These are phyloP conservation scores for Geotrichum aggregatum DNA, from an alignment of 1,139 yeast species.

Conservation along the genomic window DNA sequence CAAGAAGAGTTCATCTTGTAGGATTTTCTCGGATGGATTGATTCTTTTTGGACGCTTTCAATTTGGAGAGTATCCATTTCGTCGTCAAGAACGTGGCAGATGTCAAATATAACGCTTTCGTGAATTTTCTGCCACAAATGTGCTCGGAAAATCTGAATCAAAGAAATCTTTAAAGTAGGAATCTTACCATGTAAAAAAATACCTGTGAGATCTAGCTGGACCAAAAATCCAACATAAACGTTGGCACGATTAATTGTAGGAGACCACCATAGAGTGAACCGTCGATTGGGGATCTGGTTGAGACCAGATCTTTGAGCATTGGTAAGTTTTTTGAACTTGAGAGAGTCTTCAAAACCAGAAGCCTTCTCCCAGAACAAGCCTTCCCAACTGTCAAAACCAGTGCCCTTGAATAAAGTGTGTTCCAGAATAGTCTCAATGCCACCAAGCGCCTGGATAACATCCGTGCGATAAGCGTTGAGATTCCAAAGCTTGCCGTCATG, in stretches of 20 bases:
- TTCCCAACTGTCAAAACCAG: constrained; percentile 98
- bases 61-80: constrained; percentile 80
- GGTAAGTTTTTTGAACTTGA: constrained; percentile 89
- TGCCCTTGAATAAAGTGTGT: constrained; percentile 91
- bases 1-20: constrained; percentile 95
- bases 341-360: constrained; percentile 92
- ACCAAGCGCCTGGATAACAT: constrained; percentile 94
- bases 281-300: constrained; percentile 94
- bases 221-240: constrained; percentile 95
- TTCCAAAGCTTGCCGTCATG: constrained; percentile 98
- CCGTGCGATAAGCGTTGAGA: constrained; percentile 85
- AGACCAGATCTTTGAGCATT: constrained; percentile 97
- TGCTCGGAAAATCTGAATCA: constrained; percentile 94
- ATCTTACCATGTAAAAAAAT: constrained; percentile 96
- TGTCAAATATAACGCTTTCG: constrained; percentile 88
- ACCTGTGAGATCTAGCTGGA: constrained; percentile 93
- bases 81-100: constrained; percentile 86
- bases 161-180: constrained; percentile 91
- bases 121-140: constrained; percentile 99
- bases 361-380: constrained; percentile 98
- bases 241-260: constrained; percentile 98
- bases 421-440: constrained; percentile 95
- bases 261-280: constrained; percentile 99
- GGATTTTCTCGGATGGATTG: constrained; percentile 95
- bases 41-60: constrained; percentile 82